Conservation (phyloP, 257 asterid species). For the Jacaranda copaia region DNA sequence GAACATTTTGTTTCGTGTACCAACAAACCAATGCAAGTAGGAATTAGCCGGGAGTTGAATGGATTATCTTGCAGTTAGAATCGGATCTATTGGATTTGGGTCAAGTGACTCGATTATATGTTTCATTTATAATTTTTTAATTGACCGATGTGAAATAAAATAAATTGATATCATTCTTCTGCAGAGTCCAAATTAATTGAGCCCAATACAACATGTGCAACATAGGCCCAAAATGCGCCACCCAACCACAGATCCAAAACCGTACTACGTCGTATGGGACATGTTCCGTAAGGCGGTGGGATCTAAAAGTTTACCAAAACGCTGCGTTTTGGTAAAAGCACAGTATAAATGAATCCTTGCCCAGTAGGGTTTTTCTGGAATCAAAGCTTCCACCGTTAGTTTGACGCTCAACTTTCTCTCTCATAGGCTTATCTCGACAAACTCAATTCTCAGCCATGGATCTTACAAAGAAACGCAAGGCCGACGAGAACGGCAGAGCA, state of each 20-base stretch:
- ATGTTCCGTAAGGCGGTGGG: conserved; percentile 24
- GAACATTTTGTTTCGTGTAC: no score
- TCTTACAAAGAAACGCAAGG: conserved; percentile 85
- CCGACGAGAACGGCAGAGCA: conserved; percentile 82
- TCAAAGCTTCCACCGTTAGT: background rate
- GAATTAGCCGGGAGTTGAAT: no score
- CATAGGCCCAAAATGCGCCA: conserved; percentile 16
- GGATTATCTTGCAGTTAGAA: no score
- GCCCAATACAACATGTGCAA: conserved; percentile 7
- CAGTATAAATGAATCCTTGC: background rate
- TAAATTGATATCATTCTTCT: background rate
- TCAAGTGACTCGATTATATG: no score
- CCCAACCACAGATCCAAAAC: background rate
- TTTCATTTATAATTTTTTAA: no score
- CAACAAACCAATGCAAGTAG: no score
- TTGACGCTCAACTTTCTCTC: background rate
- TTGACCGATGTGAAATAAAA: no score
- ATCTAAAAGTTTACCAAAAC: conserved; percentile 11
- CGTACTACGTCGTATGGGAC: conserved; percentile 7
- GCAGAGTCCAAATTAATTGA: background rate
- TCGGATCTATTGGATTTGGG: no score
- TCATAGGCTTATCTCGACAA: conserved; percentile 38
- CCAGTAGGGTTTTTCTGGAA: conserved; percentile 45
- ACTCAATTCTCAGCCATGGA: conserved; percentile 54
- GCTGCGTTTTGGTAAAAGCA: conserved; percentile 27